These are phyloP conservation scores for Austropuccinia psidii DNA, from an alignment of 1,284 basidiomycete genomes.

Conservation along the genomic window DNA sequence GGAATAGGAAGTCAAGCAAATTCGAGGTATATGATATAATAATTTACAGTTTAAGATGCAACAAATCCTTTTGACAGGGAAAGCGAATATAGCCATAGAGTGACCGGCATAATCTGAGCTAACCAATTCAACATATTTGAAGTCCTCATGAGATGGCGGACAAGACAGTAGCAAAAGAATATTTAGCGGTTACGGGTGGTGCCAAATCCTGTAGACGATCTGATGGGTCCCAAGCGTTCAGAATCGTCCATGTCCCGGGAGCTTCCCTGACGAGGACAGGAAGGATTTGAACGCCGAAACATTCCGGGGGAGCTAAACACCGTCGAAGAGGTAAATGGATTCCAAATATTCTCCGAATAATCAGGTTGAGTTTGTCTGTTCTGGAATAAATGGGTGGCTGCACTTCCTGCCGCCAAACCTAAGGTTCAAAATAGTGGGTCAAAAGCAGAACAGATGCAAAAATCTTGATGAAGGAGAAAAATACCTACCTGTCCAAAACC, in stretches of 20 bases:
- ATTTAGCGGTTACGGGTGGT: slow-evolving; percentile 20
- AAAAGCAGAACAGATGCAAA: too few relatives aligned
- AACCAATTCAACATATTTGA: too few relatives aligned
- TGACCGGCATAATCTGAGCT: too few relatives aligned
- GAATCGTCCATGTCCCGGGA: slow-evolving; percentile 31
- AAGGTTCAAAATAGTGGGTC: neutral
- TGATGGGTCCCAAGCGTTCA: slow-evolving; percentile 13
- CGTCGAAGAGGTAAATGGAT: neutral
- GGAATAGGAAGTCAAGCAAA: too few relatives aligned
- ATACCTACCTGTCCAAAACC: slow-evolving; percentile 65
- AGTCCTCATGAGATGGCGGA: too few relatives aligned
- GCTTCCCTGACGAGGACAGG: slow-evolving; percentile 28
- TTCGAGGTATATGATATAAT: too few relatives aligned
- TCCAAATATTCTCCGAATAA: neutral
- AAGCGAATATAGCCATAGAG: too few relatives aligned
- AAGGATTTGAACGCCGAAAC: neutral
- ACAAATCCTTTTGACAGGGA: too few relatives aligned
- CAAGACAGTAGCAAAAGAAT: too few relatives aligned
- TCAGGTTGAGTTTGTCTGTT: neutral
- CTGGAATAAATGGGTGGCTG: slow-evolving; percentile 11
- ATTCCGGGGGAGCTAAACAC: slow-evolving; percentile 2
- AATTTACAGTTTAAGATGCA: too few relatives aligned
- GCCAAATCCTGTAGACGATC: slow-evolving; percentile 29
- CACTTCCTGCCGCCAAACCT: slow-evolving; percentile 23
- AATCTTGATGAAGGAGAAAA: neutral